Evolutionary conservation across 805 yeast species (phyloP), one percentile per base, ranked within the genome.

Genomic region (Yarrowia sp.): DNA sequence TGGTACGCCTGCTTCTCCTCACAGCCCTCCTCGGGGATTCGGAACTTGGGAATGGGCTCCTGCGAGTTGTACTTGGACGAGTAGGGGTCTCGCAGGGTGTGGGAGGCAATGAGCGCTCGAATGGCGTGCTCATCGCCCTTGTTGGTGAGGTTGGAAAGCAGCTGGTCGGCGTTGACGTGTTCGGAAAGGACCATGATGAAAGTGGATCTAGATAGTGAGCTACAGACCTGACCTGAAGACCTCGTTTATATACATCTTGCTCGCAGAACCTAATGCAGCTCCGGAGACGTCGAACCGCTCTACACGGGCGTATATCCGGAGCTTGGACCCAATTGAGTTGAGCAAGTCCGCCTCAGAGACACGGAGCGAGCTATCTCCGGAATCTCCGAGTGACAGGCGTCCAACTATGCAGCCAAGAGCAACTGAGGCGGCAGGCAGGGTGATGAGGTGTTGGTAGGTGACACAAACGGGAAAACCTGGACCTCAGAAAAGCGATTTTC

Each of bases 11-110:
- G 76, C 8, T 80, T 80, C 2, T 85, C 79, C 10, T 81, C 78
- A 64, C 87, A 78, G 1, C 94, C 91, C 14, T 80, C 73, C 42
- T 82, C 77, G 1, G 92, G 92, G 65, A 92, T 80, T 66, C 79
- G 78, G 79, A 86, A 89, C 77, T 88, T 89, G 56, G 90, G 78
- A 59, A 77, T 70, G 5, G 80, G 76, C 59, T 70, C 70, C 42
- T 63, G 67, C 35, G 69, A 61, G 63, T 67, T 67, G 52, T 52
- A 65, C 59, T 52, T 65, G 61, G 61, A 41, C 32, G 43, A 22
- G 61, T 52, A 65, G 42, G 68, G 68, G 69, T 52, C 46, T 38
- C 65, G 48, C 26, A 46, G 42, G 38, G 52, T 69, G 42, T 40
- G 42, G 45, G 46, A 45, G 42, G 58, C 68, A 12, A 38, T 41